phyloP scores from a whole-genome alignment of 176 grass and related monocot genomes.

The Typha latifolia region DNA sequence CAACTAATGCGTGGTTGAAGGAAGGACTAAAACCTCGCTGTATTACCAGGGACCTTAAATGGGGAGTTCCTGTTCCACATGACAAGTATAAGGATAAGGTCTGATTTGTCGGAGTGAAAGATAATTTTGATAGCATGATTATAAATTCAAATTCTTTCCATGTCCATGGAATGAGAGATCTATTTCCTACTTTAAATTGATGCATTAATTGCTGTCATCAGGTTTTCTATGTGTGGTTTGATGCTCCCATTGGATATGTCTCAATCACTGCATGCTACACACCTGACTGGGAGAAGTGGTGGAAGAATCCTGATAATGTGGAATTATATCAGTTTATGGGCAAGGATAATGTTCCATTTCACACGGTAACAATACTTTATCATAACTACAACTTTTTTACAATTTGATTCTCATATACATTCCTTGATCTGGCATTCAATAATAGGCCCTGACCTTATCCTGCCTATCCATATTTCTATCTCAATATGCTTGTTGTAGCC shows the following conservation, averaged over 20 bases:
- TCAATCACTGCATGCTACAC: conserved; percentile 96
- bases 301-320: conserved; percentile 91
- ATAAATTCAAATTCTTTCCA: background rate
- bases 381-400: background rate
- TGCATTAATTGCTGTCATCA: conserved; percentile 23
- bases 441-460: too few relatives aligned
- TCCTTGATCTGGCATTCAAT: background rate
- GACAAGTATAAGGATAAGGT: conserved; percentile 98
- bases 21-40: conserved; percentile 87
- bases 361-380: conserved; percentile 50
- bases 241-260: conserved; percentile 97
- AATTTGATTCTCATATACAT: background rate
- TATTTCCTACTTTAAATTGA: conserved; percentile 1
- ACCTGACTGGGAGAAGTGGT: conserved; percentile 99
- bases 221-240: conserved; percentile 99
- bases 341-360: conserved; percentile 99
- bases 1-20: conserved; percentile 96
- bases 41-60: conserved; percentile 99
- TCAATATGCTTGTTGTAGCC: too few relatives aligned
- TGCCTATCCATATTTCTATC: too few relatives aligned
- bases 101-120: background rate
- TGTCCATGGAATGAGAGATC: background rate
- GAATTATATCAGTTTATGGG: conserved; percentile 99
- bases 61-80: conserved; percentile 92
- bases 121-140: background rate